phyloP scores from a whole-genome alignment of 2,329 filamentous ascomycete genomes.

The Coniochaeta prunicola region DNA sequence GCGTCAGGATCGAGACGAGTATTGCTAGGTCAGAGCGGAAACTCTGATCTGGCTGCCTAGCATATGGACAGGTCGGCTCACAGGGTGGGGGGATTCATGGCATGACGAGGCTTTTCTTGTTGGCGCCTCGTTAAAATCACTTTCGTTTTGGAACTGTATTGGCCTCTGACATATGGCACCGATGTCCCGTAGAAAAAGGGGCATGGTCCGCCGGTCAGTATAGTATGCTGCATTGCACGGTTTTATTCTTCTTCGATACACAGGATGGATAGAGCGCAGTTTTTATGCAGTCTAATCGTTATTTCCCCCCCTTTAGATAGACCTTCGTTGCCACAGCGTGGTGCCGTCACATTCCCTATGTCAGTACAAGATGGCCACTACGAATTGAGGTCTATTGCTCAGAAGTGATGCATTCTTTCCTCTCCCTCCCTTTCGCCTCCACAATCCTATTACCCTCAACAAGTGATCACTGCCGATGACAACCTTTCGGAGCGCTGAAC shows the following conservation, averaged over 20 bases:
- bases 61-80: neutral
- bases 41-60: neutral
- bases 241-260: neutral
- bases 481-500: no score
- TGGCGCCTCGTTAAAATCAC: neutral
- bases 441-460: no score
- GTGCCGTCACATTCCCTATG: neutral
- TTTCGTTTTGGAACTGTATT: neutral
- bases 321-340: neutral
- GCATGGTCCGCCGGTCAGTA: neutral
- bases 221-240: neutral
- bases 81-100: neutral
- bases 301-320: neutral
- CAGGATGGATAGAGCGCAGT: neutral
- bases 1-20: slow-evolving; percentile 10
- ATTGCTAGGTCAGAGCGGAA: slow-evolving; percentile 5
- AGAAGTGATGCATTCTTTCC: neutral
- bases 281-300: neutral
- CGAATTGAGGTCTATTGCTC: neutral
- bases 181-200: neutral
- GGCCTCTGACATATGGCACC: neutral
- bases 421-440: neutral
- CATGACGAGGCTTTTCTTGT: neutral
- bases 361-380: neutral
- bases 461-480: no score